A percentile compares a stretch with the other conserved stretches of the same genome.
phyloP scores from a whole-genome alignment of 768 basidiomycete genomes.

The Astraeus odoratus region DNA sequence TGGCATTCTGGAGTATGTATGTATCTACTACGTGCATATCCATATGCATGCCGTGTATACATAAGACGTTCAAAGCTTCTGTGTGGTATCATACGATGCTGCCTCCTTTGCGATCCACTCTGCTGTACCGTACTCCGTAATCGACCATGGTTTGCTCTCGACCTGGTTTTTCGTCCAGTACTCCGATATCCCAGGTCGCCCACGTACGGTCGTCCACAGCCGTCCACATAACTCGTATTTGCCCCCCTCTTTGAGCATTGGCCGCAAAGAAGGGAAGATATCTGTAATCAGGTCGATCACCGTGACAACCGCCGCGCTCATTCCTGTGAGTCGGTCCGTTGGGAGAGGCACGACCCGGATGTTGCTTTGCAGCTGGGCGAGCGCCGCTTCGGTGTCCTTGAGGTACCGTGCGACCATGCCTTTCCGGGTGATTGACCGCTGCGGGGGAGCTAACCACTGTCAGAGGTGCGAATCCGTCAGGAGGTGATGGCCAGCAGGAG shows the following conservation, averaged over 20 bases:
- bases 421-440: conserved; percentile 3
- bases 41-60: too few relatives aligned
- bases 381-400: conserved; percentile 5
- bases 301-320: conserved; percentile 7
- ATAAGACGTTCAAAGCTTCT: too few relatives aligned
- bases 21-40: too few relatives aligned
- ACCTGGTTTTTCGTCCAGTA: conserved; percentile 7
- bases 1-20: too few relatives aligned
- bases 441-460: conserved; percentile 9
- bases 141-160: conserved; percentile 2
- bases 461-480: background rate
- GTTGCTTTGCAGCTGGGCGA: conserved; percentile 1
- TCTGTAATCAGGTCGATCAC: conserved; percentile 17
- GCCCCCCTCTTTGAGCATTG: conserved; percentile 8
- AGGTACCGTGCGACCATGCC: conserved; percentile 5
- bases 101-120: conserved; percentile 11
- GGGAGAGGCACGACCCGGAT: conserved; percentile 3
- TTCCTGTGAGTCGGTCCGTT: conserved; percentile 3
- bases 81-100: conserved; percentile 4
- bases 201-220: conserved; percentile 14
- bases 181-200: conserved; percentile 7
- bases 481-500: too few relatives aligned
- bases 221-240: conserved; percentile 16
- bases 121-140: conserved; percentile 6
- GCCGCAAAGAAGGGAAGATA: conserved; percentile 13